Evolutionary conservation across 306 rosid species (phyloP).

Genomic region (Vigna unguiculata): DNA sequence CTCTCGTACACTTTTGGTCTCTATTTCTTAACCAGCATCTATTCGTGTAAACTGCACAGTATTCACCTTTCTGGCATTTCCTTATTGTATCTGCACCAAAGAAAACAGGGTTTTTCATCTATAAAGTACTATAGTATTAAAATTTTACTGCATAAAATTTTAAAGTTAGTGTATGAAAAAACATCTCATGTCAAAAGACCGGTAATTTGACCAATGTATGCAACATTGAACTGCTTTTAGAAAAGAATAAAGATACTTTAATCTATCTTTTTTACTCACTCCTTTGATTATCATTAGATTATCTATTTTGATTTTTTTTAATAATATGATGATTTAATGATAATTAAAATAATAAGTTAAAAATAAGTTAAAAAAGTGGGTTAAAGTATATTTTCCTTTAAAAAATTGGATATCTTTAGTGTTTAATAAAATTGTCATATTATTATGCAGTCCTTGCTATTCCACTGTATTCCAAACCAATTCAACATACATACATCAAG

Average conservation of each 20-base stretch:
- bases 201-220: background rate
- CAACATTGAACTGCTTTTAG: background rate
- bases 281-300: too few relatives aligned
- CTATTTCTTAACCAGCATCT: conserved; percentile 58
- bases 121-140: background rate
- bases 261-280: too few relatives aligned
- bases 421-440: background rate
- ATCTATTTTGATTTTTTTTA: too few relatives aligned
- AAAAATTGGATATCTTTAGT: conserved; percentile 15
- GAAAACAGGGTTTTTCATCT: background rate
- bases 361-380: too few relatives aligned
- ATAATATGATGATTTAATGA: too few relatives aligned
- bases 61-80: conserved; percentile 91
- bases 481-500: too few relatives aligned
- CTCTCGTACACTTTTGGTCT: conserved; percentile 14
- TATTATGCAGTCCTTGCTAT: too few relatives aligned
- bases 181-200: background rate
- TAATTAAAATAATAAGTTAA: too few relatives aligned
- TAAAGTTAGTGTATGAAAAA: background rate
- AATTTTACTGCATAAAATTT: background rate
- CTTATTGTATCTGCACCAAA: conserved; percentile 54
- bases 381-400: too few relatives aligned
- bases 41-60: conserved; percentile 87
- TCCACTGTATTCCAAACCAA: too few relatives aligned
- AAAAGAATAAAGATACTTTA: too few relatives aligned